phyloP scores from a whole-genome alignment of 2,329 filamentous ascomycete species.

The Stachybotrys chlorohalonatus region DNA sequence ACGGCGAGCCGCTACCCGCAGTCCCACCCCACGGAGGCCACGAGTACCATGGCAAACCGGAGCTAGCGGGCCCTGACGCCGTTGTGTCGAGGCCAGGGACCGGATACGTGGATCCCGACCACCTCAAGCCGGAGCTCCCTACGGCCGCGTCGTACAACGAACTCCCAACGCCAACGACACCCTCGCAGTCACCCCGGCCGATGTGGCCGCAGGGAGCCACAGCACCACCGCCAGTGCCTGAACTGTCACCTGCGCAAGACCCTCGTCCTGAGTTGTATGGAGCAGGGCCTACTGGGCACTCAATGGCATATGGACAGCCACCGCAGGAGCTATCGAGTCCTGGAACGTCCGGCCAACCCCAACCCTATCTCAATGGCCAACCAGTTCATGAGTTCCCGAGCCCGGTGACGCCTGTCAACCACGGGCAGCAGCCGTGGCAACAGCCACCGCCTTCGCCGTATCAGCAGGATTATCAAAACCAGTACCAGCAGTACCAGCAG shows the following conservation, averaged over 20 bases:
- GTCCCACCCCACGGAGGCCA: constrained; percentile 4
- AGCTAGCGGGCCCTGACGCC: constrained; percentile 9
- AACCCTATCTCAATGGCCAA: constrained; percentile 6
- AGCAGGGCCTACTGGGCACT: constrained; percentile 7
- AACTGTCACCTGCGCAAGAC: constrained; percentile 13
- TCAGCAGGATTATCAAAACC: not conserved
- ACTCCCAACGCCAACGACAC: not conserved
- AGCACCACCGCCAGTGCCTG: constrained; percentile 7
- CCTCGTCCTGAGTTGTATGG: constrained; percentile 15
- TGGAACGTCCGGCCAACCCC: constrained; percentile 7
- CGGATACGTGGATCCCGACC: not conserved
- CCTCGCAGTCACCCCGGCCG: not conserved
- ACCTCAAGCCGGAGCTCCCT: not conserved
- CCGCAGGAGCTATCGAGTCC: constrained; percentile 14
- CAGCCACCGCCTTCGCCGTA: not conserved
- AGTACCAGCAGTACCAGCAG: constrained; percentile 4
- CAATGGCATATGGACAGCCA: constrained; percentile 9
- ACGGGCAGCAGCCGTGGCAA: constrained; percentile 1
- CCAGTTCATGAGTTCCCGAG: constrained; percentile 6
- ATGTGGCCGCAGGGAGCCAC: not conserved
- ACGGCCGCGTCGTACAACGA: not conserved
- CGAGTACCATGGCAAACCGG: constrained; percentile 21
- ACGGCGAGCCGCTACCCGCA: constrained; percentile 11
- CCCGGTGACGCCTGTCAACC: constrained; percentile 1
- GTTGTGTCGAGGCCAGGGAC: not conserved